Base-by-base conservation (phyloP, 179 eudicot species). In the Beta macrorhiza region DNA sequence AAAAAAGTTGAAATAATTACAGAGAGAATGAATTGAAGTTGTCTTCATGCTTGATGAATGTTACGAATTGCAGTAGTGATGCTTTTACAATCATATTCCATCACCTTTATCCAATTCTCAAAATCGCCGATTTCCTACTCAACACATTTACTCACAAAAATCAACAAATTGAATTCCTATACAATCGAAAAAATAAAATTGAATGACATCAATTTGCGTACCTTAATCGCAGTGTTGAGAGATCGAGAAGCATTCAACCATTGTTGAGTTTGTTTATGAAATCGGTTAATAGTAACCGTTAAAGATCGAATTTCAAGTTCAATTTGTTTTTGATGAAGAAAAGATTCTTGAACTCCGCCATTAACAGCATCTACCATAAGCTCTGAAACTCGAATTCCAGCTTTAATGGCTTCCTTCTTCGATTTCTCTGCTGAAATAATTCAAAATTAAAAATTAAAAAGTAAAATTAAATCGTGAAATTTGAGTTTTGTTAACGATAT, bases 31-130 rank as follows among this genome's bases (percentile, higher is more conserved):
- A 53, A 76, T 5, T 5, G 22, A 37, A 10, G 9, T 47, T 8
- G 16, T 6, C 49, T 49, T 90, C 86, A 88, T 57, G 84, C 20
- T 75, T 90, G 95, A 79, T 95, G 93, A 85, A 95, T 93, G 83
- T 96, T 96, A 83, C 84, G 79, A 70, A 93, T 87, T 12, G 99
- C 99, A 84, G 93, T 84, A 83, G 78, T 88, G 72, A 96, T 88
- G 80, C 88, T 92, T 85, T 87, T 91, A 83, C 97, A 94, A 84
- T 94, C 97, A 72, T 85, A 89, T 81, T 91, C 94, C 98, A 96
- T 94, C 22, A 90, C 91, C 90, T 92, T 96, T 87, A 96, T 94
- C 99, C 99, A 95, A 81, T 95, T 95, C 88, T 95, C 99, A 67
- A 95, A 95, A 70, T 95, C 99, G 17, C 99, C 99, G 74, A 96